Evolutionary conservation across 345 rosid species (phyloP), one percentile per base, ranked within the genome.

Genomic region (Boechera retrofracta): DNA sequence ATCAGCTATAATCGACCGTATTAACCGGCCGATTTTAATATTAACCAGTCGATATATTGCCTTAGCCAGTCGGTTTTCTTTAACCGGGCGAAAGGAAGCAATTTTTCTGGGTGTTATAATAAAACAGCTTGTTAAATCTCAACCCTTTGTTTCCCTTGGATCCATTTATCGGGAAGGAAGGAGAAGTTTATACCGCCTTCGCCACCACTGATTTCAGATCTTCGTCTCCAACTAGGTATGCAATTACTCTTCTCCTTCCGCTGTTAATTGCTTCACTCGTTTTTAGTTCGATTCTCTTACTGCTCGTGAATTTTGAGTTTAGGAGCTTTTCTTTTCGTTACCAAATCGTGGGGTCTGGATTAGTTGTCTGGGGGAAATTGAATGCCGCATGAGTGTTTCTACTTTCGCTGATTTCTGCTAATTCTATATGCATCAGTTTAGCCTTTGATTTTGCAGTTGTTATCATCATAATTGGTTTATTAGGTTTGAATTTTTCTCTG

Each of bases 151-250:
- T n/a, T 7, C 10, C 6, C 63, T 54, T 29, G 5, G 73, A 41
- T 57, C 21, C 55, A n/a, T 33, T 18, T 11, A 24, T 48, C 59
- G 69, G 53, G 32, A 52, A 36, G 53, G 32, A 52, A 36, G 51
- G 59, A 48, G 61, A 52, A 73, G 53, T 10, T 42, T 9, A 33
- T 24, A 36, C 51, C 8, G 51, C 69, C 49, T 61, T 60, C 59
- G 8, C 18, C 47, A 45, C 58, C 62, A 18, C 56, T 44, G 54
- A 64, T 52, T 41, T 39, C 44, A 31, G 29, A 32, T 64, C 71
- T 54, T 44, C 18, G 12, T 54, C 7, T 54, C 8, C 64, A 2
- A 5, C 24, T 29, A 31, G 56, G 77, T 73, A 39, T 51, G 54
- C n/a, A 44, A 2, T 73, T 63, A 10, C 55, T 52, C 45, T 41